phyloP scores from a whole-genome alignment of 805 yeast genomes.

The Schizosaccharomyces pombe region DNA sequence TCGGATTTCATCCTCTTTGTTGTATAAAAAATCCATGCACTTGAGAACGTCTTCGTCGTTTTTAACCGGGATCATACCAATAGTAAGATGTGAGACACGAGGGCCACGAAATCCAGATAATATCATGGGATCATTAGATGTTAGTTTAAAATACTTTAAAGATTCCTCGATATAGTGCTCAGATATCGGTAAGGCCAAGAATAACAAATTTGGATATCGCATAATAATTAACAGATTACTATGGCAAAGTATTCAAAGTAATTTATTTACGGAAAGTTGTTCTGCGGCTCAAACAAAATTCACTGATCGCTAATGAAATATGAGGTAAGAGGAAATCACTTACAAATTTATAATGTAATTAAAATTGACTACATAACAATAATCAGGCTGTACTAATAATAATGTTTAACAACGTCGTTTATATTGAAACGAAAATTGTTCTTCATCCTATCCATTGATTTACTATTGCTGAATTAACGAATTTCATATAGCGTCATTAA shows the following conservation, averaged over 20 bases:
- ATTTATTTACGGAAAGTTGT: too few relatives aligned
- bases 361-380: too few relatives aligned
- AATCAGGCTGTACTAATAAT: too few relatives aligned
- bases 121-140: background rate
- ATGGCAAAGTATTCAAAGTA: background rate
- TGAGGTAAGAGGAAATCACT: too few relatives aligned
- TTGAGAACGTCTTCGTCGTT: background rate
- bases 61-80: conserved; percentile 1
- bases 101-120: background rate
- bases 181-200: background rate
- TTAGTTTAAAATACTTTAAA: background rate
- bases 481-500: too few relatives aligned
- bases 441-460: too few relatives aligned
- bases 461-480: too few relatives aligned
- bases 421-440: too few relatives aligned
- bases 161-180: background rate
- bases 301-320: too few relatives aligned
- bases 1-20: background rate
- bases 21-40: background rate
- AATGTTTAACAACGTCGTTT: too few relatives aligned
- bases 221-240: background rate
- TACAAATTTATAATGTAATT: too few relatives aligned
- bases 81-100: background rate
- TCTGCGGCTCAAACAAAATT: too few relatives aligned
- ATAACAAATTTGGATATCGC: background rate